Percentiles rank a stretch among this genome's conserved stretches.
Evolutionary conservation across 2,329 filamentous ascomycete species (phyloP).

Genomic region (Aschersonia sp.): DNA sequence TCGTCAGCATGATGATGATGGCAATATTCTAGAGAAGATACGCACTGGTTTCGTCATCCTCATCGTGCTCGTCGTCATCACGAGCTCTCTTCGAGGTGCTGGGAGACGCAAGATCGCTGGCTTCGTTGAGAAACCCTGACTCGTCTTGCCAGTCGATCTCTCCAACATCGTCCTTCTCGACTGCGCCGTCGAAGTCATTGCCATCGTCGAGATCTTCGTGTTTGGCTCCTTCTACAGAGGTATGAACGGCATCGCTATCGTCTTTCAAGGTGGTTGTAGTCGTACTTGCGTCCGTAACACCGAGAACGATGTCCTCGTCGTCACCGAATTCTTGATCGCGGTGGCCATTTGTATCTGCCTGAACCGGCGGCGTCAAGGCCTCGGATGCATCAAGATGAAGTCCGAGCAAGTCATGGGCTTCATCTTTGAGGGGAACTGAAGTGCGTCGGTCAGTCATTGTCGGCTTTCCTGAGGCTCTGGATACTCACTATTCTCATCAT

Average conservation of each 20-base stretch:
- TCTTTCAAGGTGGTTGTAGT: conserved; percentile 7
- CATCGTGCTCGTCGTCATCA: conserved; percentile 5
- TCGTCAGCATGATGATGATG: conserved; percentile 2
- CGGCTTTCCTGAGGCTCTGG: not conserved
- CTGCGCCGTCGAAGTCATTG: not conserved
- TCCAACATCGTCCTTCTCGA: conserved; percentile 1
- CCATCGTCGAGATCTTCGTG: not conserved
- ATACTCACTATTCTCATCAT: not conserved
- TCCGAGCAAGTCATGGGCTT: conserved; percentile 1
- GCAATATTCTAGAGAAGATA: not conserved
- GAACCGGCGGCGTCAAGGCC: not conserved
- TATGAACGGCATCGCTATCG: conserved; percentile 17
- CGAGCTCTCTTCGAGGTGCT: conserved; percentile 6
- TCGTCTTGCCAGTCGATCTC: conserved; percentile 10
- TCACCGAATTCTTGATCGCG: conserved; percentile 7
- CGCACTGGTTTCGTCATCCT: conserved; percentile 7
- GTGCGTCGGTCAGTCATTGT: not conserved
- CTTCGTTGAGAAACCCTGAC: conserved; percentile 1
- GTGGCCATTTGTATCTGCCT: conserved; percentile 6
- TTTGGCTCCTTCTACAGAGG: not conserved
- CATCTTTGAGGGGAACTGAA: not conserved
- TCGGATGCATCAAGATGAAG: conserved; percentile 1
- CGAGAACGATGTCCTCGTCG: not conserved
- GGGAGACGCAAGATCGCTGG: conserved; percentile 1
- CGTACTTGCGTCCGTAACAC: conserved; percentile 1